Percentiles rank a stretch among this genome's conserved stretches.
Conservation (phyloP, 768 basidiomycete genomes). For the Lentinula aciculospora region DNA sequence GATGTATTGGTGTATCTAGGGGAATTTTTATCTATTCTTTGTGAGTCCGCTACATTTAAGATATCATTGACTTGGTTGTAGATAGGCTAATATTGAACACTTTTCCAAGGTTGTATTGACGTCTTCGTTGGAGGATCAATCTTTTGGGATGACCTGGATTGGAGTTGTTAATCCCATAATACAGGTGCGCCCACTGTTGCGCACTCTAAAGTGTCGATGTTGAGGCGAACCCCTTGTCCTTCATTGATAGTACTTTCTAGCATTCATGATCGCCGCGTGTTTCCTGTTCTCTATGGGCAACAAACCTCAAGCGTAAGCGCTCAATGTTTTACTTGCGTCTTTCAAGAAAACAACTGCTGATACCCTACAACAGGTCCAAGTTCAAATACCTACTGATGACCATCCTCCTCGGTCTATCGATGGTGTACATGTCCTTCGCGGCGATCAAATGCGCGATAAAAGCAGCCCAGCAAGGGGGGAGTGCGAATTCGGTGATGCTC, state of each 20-base stretch:
- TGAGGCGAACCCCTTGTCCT: neutral
- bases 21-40: constrained; percentile 95
- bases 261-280: constrained; percentile 78
- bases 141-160: constrained; percentile 61
- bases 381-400: constrained; percentile 85
- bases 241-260: constrained; percentile 64
- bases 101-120: constrained; percentile 71
- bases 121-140: constrained; percentile 74
- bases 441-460: constrained; percentile 78
- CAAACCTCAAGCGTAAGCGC: constrained; percentile 71
- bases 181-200: constrained; percentile 54
- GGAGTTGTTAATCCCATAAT: constrained; percentile 68
- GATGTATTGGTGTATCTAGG: constrained; percentile 34
- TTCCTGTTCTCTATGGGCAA: constrained; percentile 97
- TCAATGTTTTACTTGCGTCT: neutral
- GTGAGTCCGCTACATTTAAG: constrained; percentile 37
- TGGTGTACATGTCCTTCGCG: constrained; percentile 78
- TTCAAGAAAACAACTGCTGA: constrained; percentile 9
- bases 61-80: neutral
- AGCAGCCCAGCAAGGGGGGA: constrained; percentile 61
- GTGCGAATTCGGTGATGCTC: constrained; percentile 69
- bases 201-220: neutral
- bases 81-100: neutral
- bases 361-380: constrained; percentile 42
- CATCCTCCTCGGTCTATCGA: constrained; percentile 68